Base-by-base conservation (phyloP, 164 flowering plant species). In the Chimonanthus praecox region DNA sequence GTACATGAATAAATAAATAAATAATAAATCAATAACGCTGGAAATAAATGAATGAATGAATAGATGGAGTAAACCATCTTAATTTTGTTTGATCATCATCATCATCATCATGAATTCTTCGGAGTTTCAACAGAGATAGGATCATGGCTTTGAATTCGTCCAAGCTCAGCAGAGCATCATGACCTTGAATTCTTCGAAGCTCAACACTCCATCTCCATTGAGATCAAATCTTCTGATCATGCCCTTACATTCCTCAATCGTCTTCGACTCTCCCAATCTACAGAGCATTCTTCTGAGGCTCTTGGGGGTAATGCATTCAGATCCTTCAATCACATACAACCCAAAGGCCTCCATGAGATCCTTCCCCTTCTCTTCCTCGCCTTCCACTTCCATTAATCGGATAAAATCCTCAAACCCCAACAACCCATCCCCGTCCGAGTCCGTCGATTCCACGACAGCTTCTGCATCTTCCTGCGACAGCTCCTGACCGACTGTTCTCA, bases 161-260 rank as follows among this genome's bases (percentile, higher is more conserved):
- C 18, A 11, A 46, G 7, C 10, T 49, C 16, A 74, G 68, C 73
- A 80, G 54, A 78, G 48, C 84, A 85, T 80, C 88, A 85, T 85
- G 9, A 73, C 18, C 43, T 47, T 71, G 48, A 85, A 85, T 58
- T 85, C 85, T n/a, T 85, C 84, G 66, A 85, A 83, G 73, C 80
- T 68, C 7, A 85, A 70, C 54, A 80, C 79, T 1, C 85, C 86
- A 73, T 85, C 84, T 2, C 85, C 86, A 71, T 83, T 65, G 9
- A 82, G 66, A 75, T 85, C 88, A 68, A 80, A 83, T 13, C 47
- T 69, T 3, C 67, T 44, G 58, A 85, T 82, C 88, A 85, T 83
- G 15, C 45, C 68, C 61, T 4, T 74, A 51, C 88, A 85, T 16
- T 84, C 84, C 63, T 80, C 85, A 11, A 73, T 67, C 0, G 84